phyloP scores from a whole-genome alignment of 768 basidiomycete genomes.

The Mycena kentingensis region DNA sequence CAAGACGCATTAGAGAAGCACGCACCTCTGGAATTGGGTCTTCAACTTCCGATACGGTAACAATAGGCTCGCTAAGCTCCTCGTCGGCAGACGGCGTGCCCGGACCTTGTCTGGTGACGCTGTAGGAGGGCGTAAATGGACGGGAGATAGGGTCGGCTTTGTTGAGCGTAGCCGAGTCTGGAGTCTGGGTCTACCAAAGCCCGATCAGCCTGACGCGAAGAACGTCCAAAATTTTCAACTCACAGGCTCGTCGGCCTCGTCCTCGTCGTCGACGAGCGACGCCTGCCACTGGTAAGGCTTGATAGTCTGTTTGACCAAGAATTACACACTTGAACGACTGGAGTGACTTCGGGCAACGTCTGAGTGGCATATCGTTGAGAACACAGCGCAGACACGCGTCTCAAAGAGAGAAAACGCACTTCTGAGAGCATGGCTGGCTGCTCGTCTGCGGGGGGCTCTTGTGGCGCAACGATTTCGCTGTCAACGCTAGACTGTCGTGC shows the following conservation, averaged over 20 bases:
- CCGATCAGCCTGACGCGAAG: not conserved
- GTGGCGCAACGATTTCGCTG: too few relatives aligned
- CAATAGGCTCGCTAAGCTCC: slow-evolving; percentile 9
- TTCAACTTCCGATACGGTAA: slow-evolving; percentile 6
- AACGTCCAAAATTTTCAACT: too few relatives aligned
- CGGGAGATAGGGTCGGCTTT: slow-evolving; percentile 18
- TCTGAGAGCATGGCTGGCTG: too few relatives aligned
- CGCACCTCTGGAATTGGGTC: slow-evolving; percentile 7
- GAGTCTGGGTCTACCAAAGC: not conserved
- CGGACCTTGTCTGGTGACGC: slow-evolving; percentile 28
- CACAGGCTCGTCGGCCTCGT: too few relatives aligned
- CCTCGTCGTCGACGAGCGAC: not conserved
- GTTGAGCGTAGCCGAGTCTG: not conserved
- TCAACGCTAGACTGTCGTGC: too few relatives aligned
- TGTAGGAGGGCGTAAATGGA: slow-evolving; percentile 37
- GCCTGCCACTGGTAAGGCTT: not conserved
- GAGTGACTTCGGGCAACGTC: too few relatives aligned
- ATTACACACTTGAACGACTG: too few relatives aligned
- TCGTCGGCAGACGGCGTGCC: slow-evolving; percentile 16
- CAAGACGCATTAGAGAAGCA: not conserved
- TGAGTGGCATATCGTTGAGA: too few relatives aligned
- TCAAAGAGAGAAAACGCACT: too few relatives aligned
- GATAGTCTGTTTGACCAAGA: not conserved
- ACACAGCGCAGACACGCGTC: too few relatives aligned
- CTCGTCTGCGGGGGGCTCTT: too few relatives aligned